phyloP scores from a whole-genome alignment of 2,329 filamentous ascomycete genomes.

The Cephalotrichum gorgonifer region DNA sequence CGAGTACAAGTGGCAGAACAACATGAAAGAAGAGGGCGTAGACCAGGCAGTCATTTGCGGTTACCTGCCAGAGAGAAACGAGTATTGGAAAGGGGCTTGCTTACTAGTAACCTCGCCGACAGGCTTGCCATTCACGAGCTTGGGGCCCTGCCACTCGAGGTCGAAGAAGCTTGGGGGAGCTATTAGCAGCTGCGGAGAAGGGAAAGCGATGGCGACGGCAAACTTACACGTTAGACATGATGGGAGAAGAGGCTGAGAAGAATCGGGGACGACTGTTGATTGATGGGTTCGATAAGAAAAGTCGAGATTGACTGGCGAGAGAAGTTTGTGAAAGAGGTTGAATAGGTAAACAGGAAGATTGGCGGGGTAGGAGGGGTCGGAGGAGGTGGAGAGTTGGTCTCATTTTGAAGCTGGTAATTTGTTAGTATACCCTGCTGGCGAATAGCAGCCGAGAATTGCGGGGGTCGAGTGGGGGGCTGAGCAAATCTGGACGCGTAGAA shows the following conservation, averaged over 20 bases:
- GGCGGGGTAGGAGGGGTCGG: slow-evolving; percentile 36
- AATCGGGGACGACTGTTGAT: slow-evolving; percentile 31
- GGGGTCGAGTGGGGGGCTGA: slow-evolving; percentile 3
- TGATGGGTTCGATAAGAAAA: slow-evolving; percentile 8
- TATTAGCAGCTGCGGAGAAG: slow-evolving; percentile 11
- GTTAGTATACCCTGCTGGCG: slow-evolving; percentile 22
- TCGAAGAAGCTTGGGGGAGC: slow-evolving; percentile 53
- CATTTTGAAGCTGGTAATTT: slow-evolving; percentile 32
- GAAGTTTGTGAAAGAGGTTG: slow-evolving; percentile 27
- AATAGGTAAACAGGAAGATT: slow-evolving; percentile 22
- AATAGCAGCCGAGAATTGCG: slow-evolving; percentile 11
- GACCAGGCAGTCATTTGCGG: background rate
- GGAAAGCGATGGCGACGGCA: background rate
- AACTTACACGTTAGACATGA: slow-evolving; percentile 63
- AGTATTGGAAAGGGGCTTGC: slow-evolving; percentile 16
- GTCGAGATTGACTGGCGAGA: slow-evolving; percentile 19
- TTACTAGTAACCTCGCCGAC: slow-evolving; percentile 51
- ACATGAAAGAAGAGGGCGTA: too few relatives aligned
- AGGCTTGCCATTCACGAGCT: slow-evolving; percentile 48
- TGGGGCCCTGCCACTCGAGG: slow-evolving; percentile 60
- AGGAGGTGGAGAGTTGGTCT: slow-evolving; percentile 27
- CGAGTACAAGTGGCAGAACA: too few relatives aligned
- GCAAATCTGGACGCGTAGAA: background rate
- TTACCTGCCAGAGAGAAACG: background rate
- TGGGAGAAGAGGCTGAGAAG: slow-evolving; percentile 52